These are phyloP conservation scores for Staphylotrichum tortipilum DNA, from an alignment of 495 filamentous ascomycete species.

Conservation along the genomic window DNA sequence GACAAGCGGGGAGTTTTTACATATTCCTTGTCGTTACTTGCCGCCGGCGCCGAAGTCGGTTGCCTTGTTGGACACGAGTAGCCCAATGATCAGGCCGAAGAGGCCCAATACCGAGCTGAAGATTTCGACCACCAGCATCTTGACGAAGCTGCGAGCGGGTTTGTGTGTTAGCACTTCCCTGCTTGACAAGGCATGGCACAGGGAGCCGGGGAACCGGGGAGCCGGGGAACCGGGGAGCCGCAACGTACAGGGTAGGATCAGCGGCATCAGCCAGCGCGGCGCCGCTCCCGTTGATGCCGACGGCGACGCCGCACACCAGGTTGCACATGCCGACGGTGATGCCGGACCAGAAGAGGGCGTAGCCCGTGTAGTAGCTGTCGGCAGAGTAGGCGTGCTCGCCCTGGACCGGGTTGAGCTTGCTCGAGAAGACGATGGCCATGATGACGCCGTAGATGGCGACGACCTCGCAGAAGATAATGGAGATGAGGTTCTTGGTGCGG, in stretches of 20 bases:
- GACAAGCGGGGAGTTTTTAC: not conserved
- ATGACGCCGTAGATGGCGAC: conserved; percentile 99
- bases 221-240: not conserved
- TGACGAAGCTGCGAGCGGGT: conserved; percentile 68
- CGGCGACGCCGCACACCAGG: conserved; percentile 88
- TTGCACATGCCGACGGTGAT: conserved; percentile 93
- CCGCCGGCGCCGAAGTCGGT: conserved; percentile 59
- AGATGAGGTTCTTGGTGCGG: conserved; percentile 97
- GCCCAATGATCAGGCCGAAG: conserved; percentile 93
- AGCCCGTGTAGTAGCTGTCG: conserved; percentile 89
- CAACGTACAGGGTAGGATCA: conserved; percentile 80
- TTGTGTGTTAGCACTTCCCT: conserved; percentile 17
- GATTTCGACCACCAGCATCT: conserved; percentile 98
- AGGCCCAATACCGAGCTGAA: conserved; percentile 97
- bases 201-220: too few relatives aligned
- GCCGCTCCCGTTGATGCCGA: conserved; percentile 96
- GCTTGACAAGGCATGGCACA: too few relatives aligned
- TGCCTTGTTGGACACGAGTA: conserved; percentile 78
- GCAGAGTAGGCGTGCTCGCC: conserved; percentile 53
- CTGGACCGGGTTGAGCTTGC: conserved; percentile 68
- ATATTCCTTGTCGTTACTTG: too few relatives aligned
- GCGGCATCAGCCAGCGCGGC: conserved; percentile 94
- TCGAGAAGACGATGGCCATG: conserved; percentile 95
- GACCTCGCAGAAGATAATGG: conserved; percentile 99
- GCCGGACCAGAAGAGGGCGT: conserved; percentile 91